phyloP scores from a whole-genome alignment of 805 yeast species.

The Hanseniaspora thailandica region DNA sequence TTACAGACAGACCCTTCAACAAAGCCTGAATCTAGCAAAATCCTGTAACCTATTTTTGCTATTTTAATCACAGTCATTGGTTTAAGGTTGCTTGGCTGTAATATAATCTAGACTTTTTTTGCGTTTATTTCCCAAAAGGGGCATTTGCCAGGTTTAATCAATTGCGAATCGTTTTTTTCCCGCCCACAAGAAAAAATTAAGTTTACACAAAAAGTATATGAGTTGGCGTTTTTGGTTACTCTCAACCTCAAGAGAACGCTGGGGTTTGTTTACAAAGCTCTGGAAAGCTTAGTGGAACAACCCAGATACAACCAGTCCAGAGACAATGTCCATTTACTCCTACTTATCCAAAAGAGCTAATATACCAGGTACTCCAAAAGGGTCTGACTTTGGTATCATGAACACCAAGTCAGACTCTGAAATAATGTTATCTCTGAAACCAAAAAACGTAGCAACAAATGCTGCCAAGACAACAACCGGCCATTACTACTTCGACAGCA shows the following conservation, averaged over 20 bases:
- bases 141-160: background rate
- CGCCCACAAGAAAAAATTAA: too few relatives aligned
- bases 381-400: background rate
- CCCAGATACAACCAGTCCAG: too few relatives aligned
- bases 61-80: background rate
- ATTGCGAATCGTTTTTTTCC: background rate
- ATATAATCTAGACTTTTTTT: too few relatives aligned
- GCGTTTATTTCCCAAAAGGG: background rate
- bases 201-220: background rate
- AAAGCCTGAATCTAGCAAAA: background rate
- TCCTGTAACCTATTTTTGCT: background rate
- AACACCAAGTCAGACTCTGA: background rate
- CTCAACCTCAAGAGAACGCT: too few relatives aligned
- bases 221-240: too few relatives aligned
- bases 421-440: background rate
- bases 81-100: background rate
- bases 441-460: background rate
- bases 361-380: constrained; percentile 1
- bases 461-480: background rate
- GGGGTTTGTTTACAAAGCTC: too few relatives aligned
- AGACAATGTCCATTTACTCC: background rate
- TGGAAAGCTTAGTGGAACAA: too few relatives aligned
- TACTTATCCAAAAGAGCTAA: background rate
- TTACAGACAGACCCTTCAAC: background rate
- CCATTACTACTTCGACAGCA: background rate